Percentiles rank a stretch among this genome's conserved stretches.
These are phyloP conservation scores for Colletotrichum shisoi DNA, from an alignment of 2,329 filamentous ascomycete genomes.

Conservation along the genomic window DNA sequence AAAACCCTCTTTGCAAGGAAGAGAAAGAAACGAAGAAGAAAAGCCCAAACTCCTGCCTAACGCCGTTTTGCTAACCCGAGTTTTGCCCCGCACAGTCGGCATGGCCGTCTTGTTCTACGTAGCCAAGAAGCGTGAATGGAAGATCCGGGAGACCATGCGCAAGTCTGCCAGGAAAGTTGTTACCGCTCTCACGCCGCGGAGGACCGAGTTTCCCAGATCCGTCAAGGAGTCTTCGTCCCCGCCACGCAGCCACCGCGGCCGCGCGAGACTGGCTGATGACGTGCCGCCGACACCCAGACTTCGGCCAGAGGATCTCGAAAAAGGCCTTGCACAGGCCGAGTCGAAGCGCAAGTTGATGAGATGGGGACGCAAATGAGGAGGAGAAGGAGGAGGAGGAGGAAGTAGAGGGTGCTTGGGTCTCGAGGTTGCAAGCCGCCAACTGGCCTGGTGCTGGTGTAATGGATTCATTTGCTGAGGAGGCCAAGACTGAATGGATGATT, in stretches of 20 bases:
- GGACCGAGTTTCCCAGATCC: constrained; percentile 67
- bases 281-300: constrained; percentile 67
- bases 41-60: neutral
- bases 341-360: constrained; percentile 50
- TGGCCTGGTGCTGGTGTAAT: constrained; percentile 35
- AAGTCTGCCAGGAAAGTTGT: constrained; percentile 71
- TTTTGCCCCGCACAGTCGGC: constrained; percentile 56
- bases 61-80: constrained; percentile 12
- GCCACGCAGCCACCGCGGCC: constrained; percentile 35
- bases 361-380: constrained; percentile 40
- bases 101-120: constrained; percentile 76
- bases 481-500: constrained; percentile 23
- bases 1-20: neutral
- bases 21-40: neutral
- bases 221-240: constrained; percentile 54
- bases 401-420: neutral
- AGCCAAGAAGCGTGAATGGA: constrained; percentile 87
- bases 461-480: constrained; percentile 20
- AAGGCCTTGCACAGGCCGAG: constrained; percentile 56
- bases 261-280: constrained; percentile 55
- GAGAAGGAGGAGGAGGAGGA: no score
- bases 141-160: constrained; percentile 74
- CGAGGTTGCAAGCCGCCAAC: constrained; percentile 19
- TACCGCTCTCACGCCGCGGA: constrained; percentile 68
- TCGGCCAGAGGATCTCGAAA: constrained; percentile 65